These are phyloP conservation scores for Boletus barrowsii DNA, from an alignment of 768 basidiomycete genomes.

Conservation along the genomic window DNA sequence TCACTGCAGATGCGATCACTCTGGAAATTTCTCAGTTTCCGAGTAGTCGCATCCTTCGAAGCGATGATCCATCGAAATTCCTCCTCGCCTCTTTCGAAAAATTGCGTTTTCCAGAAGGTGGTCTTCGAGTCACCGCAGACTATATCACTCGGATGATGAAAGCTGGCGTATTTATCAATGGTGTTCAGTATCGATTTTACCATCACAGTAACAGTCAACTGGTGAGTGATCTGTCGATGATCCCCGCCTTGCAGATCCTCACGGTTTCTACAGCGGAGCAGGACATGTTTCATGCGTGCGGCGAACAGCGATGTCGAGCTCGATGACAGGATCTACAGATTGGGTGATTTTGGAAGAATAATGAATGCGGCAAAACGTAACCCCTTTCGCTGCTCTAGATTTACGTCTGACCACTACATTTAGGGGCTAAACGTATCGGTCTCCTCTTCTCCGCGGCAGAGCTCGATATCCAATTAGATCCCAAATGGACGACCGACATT, in stretches of 20 bases:
- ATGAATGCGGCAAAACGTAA: conserved; percentile 64
- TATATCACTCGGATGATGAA: conserved; percentile 57
- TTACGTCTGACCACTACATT: background rate
- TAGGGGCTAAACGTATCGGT: conserved; percentile 69
- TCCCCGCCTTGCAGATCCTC: background rate
- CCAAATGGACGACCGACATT: conserved; percentile 49
- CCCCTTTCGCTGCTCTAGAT: background rate
- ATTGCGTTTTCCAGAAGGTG: conserved; percentile 53
- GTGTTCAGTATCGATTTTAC: conserved; percentile 62
- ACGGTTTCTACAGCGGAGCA: conserved; percentile 42
- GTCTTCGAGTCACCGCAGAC: conserved; percentile 46
- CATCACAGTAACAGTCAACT: conserved; percentile 71
- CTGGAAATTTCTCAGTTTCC: conserved; percentile 49
- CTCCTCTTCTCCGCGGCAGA: conserved; percentile 64
- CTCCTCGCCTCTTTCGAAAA: conserved; percentile 51
- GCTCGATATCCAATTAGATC: conserved; percentile 54
- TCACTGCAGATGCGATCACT: conserved; percentile 48
- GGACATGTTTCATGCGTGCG: conserved; percentile 61
- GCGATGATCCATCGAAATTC: conserved; percentile 56
- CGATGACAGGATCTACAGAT: conserved; percentile 51
- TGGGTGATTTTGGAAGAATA: conserved; percentile 59
- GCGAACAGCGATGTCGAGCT: conserved; percentile 55
- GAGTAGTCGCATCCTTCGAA: conserved; percentile 55
- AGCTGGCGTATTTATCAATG: conserved; percentile 55
- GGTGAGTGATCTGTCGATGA: conserved; percentile 32